These are phyloP conservation scores for Quercus variabilis DNA, from an alignment of 306 rosid genomes.

Conservation along the genomic window DNA sequence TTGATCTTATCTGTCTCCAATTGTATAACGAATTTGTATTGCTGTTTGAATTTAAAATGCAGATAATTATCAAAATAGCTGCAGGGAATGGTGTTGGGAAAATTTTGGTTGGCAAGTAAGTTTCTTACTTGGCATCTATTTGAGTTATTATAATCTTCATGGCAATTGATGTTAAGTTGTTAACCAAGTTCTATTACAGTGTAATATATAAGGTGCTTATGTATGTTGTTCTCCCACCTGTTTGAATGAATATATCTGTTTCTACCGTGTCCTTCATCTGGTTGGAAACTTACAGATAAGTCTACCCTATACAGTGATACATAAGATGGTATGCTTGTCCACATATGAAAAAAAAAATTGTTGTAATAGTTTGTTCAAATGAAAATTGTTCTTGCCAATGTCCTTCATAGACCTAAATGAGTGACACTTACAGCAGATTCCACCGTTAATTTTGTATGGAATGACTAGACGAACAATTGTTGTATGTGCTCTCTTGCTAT, in stretches of 20 bases:
- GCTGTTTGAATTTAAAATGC: constrained; percentile 29
- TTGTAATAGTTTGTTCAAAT: not conserved
- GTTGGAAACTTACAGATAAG: not conserved
- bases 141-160: constrained; percentile 10
- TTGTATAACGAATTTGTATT: constrained; percentile 4
- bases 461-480: not conserved
- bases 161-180: constrained; percentile 15
- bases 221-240: not conserved
- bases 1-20: not conserved
- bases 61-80: constrained; percentile 90
- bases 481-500: not conserved
- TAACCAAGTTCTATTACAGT: constrained; percentile 10
- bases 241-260: not conserved
- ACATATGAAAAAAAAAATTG: not conserved
- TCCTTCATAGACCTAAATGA: not conserved
- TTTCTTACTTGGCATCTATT: constrained; percentile 23
- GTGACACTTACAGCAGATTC: not conserved
- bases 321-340: not conserved
- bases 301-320: not conserved
- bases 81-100: constrained; percentile 96
- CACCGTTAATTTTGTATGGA: not conserved
- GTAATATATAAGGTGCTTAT: not conserved
- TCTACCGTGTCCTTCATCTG: not conserved
- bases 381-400: not conserved
- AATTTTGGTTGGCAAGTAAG: constrained; percentile 93